Evolutionary conservation across 306 rosid genomes (phyloP), one percentile per base, ranked within the genome.

Genomic region (Cucurbita ficifolia): DNA sequence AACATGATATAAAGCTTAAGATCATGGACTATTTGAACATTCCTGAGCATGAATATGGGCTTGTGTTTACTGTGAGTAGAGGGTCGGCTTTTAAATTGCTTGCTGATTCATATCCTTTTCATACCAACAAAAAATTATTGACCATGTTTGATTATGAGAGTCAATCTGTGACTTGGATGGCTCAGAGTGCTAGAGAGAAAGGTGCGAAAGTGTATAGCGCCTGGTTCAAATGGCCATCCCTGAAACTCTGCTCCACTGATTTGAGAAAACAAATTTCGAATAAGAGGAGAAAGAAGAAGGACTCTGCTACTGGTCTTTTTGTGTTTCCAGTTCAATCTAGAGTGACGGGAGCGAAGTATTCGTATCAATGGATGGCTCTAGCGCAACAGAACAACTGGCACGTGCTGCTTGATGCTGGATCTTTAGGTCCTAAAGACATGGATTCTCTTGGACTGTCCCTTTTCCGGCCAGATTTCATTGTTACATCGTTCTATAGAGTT

Each of bases 361-460:
- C 98, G 0, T 93, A 93, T 79, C 98, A 90, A 76, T 93, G 98
- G 98, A 92, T 92, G 98, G 96, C 98, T n/a, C 75, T 93, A 45
- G 98, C 98, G 0, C 98, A 93, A 72, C 98, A 93, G 82, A 93
- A 93, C 80, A 90, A 93, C 76, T 93, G 98, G 98, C 98, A 93
- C 78, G 98, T 93, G 33, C 85, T 90, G 76, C 92, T 93, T 64
- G 98, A 93, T 78, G 98, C 98, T 17, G 98, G 98, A 10, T 93
- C 98, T 10, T 76, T 93, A 81, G 98, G 98, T 57, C 98, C 98
- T 50, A 93, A 93, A 84, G 98, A 93, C 80, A 93, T 93, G 98
- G 98, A 93, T 81, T 93, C 98, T 0, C 98, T 93, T 69, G 98
- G 98, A 60, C 73, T 93, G 84, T 93, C 98, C 24, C 82, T 93